Conservation (phyloP, 2,329 filamentous ascomycete species). For the Trichoderma sp. region DNA sequence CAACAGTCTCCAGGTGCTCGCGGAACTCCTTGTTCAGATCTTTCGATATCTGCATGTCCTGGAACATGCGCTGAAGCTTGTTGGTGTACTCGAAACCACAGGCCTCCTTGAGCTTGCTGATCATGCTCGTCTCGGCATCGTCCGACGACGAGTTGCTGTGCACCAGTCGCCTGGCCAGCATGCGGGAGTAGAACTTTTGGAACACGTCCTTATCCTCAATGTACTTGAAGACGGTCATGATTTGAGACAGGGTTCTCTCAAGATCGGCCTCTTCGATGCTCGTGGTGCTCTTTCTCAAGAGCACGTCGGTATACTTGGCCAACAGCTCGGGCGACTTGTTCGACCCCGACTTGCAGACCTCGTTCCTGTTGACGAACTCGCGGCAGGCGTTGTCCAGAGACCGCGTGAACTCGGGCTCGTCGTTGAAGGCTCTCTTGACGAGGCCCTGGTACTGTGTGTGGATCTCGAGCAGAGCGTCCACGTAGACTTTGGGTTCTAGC, state of each 20-base stretch:
- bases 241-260: conserved; percentile 83
- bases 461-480: conserved; percentile 90
- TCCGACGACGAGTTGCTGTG: conserved; percentile 95
- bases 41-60: conserved; percentile 98
- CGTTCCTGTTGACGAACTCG: conserved; percentile 97
- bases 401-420: conserved; percentile 94
- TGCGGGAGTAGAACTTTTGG: conserved; percentile 98
- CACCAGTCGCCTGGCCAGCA: conserved; percentile 91
- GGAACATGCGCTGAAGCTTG: conserved; percentile 99
- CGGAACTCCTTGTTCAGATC: conserved; percentile 91
- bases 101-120: conserved; percentile 97
- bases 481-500: conserved; percentile 94
- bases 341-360: conserved; percentile 89
- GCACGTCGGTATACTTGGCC: conserved; percentile 90
- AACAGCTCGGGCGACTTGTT: conserved; percentile 93
- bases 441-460: conserved; percentile 91
- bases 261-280: conserved; percentile 92
- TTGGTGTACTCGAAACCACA: conserved; percentile 99
- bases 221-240: conserved; percentile 99
- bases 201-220: conserved; percentile 99
- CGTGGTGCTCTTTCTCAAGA: conserved; percentile 90
- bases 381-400: conserved; percentile 96
- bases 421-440: conserved; percentile 89
- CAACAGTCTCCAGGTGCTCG: conserved; percentile 63
- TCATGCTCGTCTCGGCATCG: conserved; percentile 98